phyloP scores from a whole-genome alignment of 1,284 basidiomycete species.

The Ustilago tritici region DNA sequence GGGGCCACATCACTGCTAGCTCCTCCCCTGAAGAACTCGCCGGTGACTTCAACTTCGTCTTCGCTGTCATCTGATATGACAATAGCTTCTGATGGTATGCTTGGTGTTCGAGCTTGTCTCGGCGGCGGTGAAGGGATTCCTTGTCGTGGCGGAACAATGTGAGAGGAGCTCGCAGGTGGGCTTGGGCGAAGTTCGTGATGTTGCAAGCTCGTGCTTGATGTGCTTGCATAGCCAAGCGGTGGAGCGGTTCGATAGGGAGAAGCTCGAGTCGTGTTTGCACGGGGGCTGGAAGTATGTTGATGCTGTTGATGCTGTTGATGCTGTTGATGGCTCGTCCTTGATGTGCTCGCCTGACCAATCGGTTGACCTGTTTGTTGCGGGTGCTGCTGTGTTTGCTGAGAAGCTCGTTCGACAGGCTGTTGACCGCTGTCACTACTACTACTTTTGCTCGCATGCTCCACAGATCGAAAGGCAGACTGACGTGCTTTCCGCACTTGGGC shows the following conservation, averaged over 20 bases:
- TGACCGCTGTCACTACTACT: no score
- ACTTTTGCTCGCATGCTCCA: background rate
- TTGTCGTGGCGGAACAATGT: background rate
- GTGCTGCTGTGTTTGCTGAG: background rate
- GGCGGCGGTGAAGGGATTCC: background rate
- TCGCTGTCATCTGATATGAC: constrained; percentile 38
- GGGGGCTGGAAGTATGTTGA: background rate
- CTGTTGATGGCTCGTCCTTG: background rate
- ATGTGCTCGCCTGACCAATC: background rate
- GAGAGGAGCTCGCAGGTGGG: background rate
- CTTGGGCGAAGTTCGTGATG: background rate
- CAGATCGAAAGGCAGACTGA: background rate
- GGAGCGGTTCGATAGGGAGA: background rate
- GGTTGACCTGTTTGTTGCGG: background rate
- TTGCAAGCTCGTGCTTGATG: background rate
- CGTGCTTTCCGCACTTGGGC: constrained; percentile 32
- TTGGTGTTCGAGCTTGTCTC: background rate
- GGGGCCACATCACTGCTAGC: background rate
- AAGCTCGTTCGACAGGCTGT: background rate
- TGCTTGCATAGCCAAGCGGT: background rate
- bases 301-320: background rate
- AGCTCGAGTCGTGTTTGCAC: no score
- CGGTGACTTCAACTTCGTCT: constrained; percentile 10
- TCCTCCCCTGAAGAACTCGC: background rate
- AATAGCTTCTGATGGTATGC: constrained; percentile 26